Evolutionary conservation across 2,329 filamentous ascomycete genomes (phyloP).

Genomic region (Cladosporium sp.): DNA sequence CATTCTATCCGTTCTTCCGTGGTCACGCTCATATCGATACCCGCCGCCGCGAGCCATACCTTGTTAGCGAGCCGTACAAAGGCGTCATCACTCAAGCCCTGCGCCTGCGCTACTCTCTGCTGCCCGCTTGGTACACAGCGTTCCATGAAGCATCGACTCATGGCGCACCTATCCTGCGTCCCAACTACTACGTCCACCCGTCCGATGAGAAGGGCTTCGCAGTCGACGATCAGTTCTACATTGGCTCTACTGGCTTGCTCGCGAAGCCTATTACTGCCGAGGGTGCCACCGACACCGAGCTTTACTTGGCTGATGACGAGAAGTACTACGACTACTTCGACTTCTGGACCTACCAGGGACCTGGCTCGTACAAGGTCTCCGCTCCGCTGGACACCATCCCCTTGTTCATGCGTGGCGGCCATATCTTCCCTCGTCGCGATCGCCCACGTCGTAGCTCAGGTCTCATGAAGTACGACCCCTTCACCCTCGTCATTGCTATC

Average conservation of each 20-base stretch:
- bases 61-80: conserved; percentile 78
- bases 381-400: conserved; percentile 85
- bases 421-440: conserved; percentile 88
- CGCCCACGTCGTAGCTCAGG: conserved; percentile 77
- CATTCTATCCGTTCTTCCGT: conserved; percentile 98
- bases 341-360: conserved; percentile 69
- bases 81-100: conserved; percentile 83
- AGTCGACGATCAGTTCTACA: conserved; percentile 88
- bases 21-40: conserved; percentile 96
- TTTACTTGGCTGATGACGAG: conserved; percentile 86
- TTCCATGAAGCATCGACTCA: conserved; percentile 84
- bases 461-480: conserved; percentile 91
- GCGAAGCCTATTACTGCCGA: conserved; percentile 84
- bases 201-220: conserved; percentile 79
- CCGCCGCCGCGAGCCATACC: conserved; percentile 87
- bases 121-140: conserved; percentile 94
- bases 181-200: conserved; percentile 91
- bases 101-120: conserved; percentile 79
- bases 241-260: conserved; percentile 84
- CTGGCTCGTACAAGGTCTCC: conserved; percentile 67
- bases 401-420: conserved; percentile 85
- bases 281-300: conserved; percentile 65
- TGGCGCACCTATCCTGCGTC: conserved; percentile 81
- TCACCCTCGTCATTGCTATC: conserved; percentile 79
- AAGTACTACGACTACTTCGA: conserved; percentile 96